Percentiles rank a stretch among this genome's conserved stretches.
These are phyloP conservation scores for Telfairia occidentalis DNA, from an alignment of 331 rosid species.

Conservation along the genomic window DNA sequence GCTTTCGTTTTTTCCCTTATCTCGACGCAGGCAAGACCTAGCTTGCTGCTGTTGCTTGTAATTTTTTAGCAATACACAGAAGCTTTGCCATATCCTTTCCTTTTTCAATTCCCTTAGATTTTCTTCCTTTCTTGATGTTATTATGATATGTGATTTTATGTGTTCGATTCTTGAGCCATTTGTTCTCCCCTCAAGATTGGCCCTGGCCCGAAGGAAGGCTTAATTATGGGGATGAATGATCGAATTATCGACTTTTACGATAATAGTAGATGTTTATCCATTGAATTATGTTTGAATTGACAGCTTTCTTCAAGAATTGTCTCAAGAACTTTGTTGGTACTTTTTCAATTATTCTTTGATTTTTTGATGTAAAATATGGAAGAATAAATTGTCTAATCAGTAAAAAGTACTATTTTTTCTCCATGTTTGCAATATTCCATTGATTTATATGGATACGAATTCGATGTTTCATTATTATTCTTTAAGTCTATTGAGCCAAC, in stretches of 20 bases:
- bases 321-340: not conserved
- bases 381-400: not conserved
- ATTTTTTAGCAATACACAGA: not conserved
- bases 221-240: too few relatives aligned
- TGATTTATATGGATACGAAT: too few relatives aligned
- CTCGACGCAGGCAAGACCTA: not conserved
- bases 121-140: not conserved
- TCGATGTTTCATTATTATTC: too few relatives aligned
- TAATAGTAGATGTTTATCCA: too few relatives aligned
- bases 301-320: not conserved
- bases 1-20: constrained; percentile 19
- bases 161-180: not conserved
- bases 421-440: not conserved
- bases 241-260: too few relatives aligned
- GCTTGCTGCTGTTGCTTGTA: not conserved
- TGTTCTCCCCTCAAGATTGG: not conserved
- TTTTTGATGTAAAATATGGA: not conserved
- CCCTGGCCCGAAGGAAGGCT: not conserved
- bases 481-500: too few relatives aligned
- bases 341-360: not conserved
- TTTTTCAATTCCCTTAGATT: not conserved
- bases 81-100: not conserved
- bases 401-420: not conserved
- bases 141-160: not conserved
- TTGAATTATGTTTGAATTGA: too few relatives aligned